Percentiles rank a stretch among this genome's conserved stretches.
These are phyloP conservation scores for Mortierella sp. DNA, from an alignment of 371 early-diverging fungal species.

Conservation along the genomic window DNA sequence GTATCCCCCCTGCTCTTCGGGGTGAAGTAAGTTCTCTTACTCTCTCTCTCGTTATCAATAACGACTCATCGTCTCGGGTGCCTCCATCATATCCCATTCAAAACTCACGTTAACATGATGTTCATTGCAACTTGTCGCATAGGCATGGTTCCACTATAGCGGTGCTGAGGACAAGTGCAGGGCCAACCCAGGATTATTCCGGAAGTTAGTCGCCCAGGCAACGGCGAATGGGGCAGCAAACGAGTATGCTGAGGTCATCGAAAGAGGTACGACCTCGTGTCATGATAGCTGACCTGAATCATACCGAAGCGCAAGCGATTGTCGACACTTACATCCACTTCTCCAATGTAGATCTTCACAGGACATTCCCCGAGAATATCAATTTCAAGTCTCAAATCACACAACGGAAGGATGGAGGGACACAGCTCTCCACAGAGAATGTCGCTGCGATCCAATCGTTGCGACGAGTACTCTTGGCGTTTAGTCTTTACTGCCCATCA, in stretches of 20 bases:
- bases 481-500: slow-evolving; percentile 67
- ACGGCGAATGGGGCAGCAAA: slow-evolving; percentile 60
- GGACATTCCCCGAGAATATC: slow-evolving; percentile 86
- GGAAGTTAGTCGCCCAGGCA: slow-evolving; percentile 64
- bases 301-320: background rate
- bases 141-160: slow-evolving; percentile 87
- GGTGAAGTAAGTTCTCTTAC: slow-evolving; percentile 62
- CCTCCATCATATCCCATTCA: too few relatives aligned
- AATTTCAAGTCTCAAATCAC: slow-evolving; percentile 65
- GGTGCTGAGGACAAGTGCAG: slow-evolving; percentile 78
- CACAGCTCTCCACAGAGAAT: slow-evolving; percentile 56
- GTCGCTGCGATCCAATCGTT: slow-evolving; percentile 70
- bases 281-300: too few relatives aligned
- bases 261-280: slow-evolving; percentile 61
- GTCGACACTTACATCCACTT: background rate
- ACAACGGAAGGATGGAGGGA: slow-evolving; percentile 47
- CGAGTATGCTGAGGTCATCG: slow-evolving; percentile 81
- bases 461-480: slow-evolving; percentile 77
- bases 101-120: slow-evolving; percentile 2
- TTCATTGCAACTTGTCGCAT: background rate
- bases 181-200: slow-evolving; percentile 72
- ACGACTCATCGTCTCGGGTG: too few relatives aligned
- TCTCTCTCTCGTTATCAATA: slow-evolving; percentile 9
- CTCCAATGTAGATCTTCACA: slow-evolving; percentile 68
- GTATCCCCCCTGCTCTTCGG: slow-evolving; percentile 82